These are phyloP conservation scores for Xanthoparmelia taractica DNA, from an alignment of 495 filamentous ascomycete genomes.

Conservation along the genomic window DNA sequence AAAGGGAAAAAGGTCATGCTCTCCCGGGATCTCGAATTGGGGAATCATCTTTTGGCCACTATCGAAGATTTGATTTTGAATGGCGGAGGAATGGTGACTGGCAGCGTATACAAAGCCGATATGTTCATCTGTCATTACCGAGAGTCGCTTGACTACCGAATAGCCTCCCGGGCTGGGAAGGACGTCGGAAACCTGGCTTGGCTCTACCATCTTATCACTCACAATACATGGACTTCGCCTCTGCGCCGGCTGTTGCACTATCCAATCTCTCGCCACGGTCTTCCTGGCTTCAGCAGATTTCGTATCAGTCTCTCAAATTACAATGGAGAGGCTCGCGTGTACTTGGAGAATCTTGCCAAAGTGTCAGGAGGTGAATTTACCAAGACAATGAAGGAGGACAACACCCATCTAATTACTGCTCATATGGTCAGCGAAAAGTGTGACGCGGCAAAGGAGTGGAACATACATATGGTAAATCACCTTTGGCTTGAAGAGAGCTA, in stretches of 20 bases:
- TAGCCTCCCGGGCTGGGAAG: conserved; percentile 64
- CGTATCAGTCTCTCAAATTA: conserved; percentile 91
- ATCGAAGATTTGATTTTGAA: conserved; percentile 60
- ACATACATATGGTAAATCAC: conserved; percentile 82
- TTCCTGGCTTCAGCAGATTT: conserved; percentile 70
- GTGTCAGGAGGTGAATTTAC: conserved; percentile 81
- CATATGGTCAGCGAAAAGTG: conserved; percentile 84
- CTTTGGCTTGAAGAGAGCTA: conserved; percentile 98
- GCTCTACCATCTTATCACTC: conserved; percentile 85
- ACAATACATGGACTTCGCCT: conserved; percentile 80
- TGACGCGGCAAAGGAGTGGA: conserved; percentile 85
- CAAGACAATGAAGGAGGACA: conserved; percentile 85
- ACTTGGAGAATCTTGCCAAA: conserved; percentile 83
- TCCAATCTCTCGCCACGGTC: conserved; percentile 62
- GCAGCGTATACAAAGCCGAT: conserved; percentile 60
- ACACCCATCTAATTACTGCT: conserved; percentile 92
- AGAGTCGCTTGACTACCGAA: conserved; percentile 68
- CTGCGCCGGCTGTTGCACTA: conserved; percentile 79
- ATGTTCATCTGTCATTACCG: conserved; percentile 83
- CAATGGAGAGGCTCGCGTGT: conserved; percentile 84
- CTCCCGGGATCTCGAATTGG: conserved; percentile 61
- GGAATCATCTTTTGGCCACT: conserved; percentile 53
- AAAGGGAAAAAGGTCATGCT: conserved; percentile 50
- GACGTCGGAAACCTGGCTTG: conserved; percentile 87
- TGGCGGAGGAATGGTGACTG: conserved; percentile 61